A percentile compares a stretch with the other conserved stretches of the same genome.
phyloP scores from a whole-genome alignment of 164 flowering plant species.

The Piper longum region DNA sequence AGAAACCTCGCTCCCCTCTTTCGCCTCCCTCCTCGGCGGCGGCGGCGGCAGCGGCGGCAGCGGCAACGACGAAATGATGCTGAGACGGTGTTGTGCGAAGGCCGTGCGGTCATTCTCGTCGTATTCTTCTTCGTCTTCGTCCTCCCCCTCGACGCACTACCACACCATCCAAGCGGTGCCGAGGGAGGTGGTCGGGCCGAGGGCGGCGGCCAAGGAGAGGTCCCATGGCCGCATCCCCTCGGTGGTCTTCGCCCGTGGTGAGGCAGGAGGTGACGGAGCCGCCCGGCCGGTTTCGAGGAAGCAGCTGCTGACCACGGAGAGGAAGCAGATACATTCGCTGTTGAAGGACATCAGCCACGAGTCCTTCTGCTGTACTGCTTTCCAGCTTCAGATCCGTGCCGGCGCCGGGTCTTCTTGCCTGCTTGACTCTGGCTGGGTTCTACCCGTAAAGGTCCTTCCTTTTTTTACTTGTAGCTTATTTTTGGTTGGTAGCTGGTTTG shows the following conservation, averaged over 20 bases:
- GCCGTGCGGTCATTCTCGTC: neutral
- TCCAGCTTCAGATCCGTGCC: constrained; percentile 73
- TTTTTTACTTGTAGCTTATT: neutral
- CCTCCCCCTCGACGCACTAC: constrained; percentile 12
- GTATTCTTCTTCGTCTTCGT: neutral
- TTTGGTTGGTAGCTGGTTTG: no score
- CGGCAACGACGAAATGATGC: neutral
- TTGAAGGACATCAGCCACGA: constrained; percentile 38
- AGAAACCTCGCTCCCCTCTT: no score
- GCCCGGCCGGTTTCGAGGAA: constrained; percentile 29
- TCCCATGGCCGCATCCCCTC: constrained; percentile 78
- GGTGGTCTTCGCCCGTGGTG: constrained; percentile 46
- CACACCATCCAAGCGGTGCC: constrained; percentile 81
- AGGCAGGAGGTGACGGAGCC: constrained; percentile 7
- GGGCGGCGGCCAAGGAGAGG: constrained; percentile 46
- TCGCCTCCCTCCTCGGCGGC: no score
- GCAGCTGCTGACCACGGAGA: constrained; percentile 58
- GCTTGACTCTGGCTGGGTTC: constrained; percentile 60
- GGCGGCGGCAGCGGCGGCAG: no score
- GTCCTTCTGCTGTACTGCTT: constrained; percentile 71
- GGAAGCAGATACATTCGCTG: constrained; percentile 55
- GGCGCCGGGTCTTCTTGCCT: constrained; percentile 69
- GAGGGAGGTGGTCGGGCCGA: constrained; percentile 41
- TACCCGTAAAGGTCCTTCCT: constrained; percentile 59
- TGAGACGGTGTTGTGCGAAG: constrained; percentile 7